Evolutionary conservation across 228 moss, liverwort and hornwort genomes (phyloP), one percentile per base, ranked within the genome.

Genomic region (Sphagnum fallax): DNA sequence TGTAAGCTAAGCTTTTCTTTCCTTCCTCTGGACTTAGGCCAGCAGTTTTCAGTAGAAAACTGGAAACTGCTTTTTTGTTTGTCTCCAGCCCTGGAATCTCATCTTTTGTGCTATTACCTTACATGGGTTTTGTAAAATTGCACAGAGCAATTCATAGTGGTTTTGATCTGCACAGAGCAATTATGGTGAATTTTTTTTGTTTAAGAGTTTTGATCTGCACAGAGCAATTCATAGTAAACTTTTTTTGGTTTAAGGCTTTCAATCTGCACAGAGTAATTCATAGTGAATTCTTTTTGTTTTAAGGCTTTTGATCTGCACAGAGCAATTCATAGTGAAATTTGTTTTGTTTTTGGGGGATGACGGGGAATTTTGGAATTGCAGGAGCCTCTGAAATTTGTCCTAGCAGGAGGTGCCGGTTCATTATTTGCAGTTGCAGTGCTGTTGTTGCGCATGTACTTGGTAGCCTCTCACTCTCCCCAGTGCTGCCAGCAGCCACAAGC

Each of bases 391-490:
- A 76, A 88, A 70, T 88, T 88, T 65, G 72, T 88, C 15, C 66
- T 88, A 65, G 88, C 88, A 76, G 84, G 84, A 9, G 84, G 88
- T 74, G 84, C 84, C 69, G 88, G 88, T 63, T 79, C 88, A 7
- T 70, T 88, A 47, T 88, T 88, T 78, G 82, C 82, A n/a, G 88
- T 88, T 65, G 76, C 88, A 68, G 82, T 88, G 71, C 70, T 88
- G 77, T 84, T 88, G 74, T 76, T 88, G 74, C 88, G 88, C 70
- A 88, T 88, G 84, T 88, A 88, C 82, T 80, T 88, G 88, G 87
- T 87, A 87, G 18, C 68, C 67, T 77, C 60, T 75, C 60, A 65
- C 69, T 80, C 76, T 76, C 32, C 16, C 47, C 8, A 11, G 49
- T 8, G 16, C 50, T 47, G 8, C 48, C n/a, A 65, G 13, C 48